Evolutionary conservation across 169 alveolate species (phyloP).

Genomic region (Plasmodium fragile): DNA sequence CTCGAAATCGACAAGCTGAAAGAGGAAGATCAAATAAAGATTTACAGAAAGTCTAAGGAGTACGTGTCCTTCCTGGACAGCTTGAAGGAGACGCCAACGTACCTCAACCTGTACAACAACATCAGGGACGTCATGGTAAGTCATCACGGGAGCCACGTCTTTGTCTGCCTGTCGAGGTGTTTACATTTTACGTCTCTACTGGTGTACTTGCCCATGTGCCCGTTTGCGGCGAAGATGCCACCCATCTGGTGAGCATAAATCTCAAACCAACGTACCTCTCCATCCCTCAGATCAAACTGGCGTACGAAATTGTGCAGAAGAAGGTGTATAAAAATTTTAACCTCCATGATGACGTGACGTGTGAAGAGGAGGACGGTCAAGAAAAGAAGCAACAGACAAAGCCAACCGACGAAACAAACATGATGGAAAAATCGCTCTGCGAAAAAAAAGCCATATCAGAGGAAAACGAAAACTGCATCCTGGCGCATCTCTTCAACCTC

Average conservation of each 20-base stretch:
- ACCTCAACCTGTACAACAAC: constrained; percentile 33
- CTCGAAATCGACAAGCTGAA: constrained; percentile 16
- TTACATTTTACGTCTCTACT: neutral
- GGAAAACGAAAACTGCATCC: constrained; percentile 42
- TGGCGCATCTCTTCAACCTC: constrained; percentile 33
- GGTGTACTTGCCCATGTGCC: neutral
- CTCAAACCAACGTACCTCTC: neutral
- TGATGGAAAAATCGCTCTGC: neutral
- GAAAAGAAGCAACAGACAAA: neutral
- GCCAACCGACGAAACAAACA: neutral
- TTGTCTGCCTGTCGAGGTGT: neutral
- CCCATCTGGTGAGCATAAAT: neutral
- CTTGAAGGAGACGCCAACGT: constrained; percentile 32
- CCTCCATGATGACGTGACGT: constrained; percentile 5
- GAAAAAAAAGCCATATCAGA: constrained; percentile 12
- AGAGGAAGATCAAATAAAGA: constrained; percentile 46
- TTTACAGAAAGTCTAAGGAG: constrained; percentile 45
- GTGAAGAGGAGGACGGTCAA: neutral
- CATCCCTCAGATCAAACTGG: constrained; percentile 12
- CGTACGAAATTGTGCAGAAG: constrained; percentile 35
- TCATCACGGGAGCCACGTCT: neutral
- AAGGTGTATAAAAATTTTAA: constrained; percentile 46
- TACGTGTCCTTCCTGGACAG: constrained; percentile 30
- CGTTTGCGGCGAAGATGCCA: neutral
- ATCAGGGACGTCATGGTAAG: constrained; percentile 43